phyloP scores from a whole-genome alignment of 2,329 filamentous ascomycete genomes.

The Fusarium euwallaceae region DNA sequence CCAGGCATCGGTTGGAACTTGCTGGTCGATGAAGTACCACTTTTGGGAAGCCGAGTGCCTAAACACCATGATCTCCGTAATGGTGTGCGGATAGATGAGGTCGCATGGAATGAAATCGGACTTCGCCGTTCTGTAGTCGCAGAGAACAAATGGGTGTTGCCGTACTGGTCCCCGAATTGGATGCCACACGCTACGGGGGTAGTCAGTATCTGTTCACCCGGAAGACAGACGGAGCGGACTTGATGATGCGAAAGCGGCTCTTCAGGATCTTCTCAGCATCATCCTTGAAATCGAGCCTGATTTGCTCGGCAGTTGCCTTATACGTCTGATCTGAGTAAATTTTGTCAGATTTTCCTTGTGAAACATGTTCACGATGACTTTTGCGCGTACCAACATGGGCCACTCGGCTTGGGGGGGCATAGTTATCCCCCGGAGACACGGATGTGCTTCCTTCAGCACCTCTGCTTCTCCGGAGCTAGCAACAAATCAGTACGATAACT shows the following conservation, averaged over 20 bases:
- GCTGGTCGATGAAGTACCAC: neutral
- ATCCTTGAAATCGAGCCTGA: neutral
- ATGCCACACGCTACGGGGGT: neutral
- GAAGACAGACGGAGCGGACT: neutral
- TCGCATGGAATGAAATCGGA: neutral
- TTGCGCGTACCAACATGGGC: neutral
- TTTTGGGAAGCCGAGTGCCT: neutral
- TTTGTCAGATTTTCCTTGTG: neutral
- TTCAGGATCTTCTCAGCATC: neutral
- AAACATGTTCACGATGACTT: neutral
- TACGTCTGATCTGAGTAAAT: neutral
- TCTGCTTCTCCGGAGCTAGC: neutral
- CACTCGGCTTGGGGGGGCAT: neutral
- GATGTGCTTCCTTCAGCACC: neutral
- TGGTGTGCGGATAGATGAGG: neutral
- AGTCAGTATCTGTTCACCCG: neutral
- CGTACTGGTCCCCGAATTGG: neutral
- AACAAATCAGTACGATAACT: neutral
- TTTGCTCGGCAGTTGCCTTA: neutral
- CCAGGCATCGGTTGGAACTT: neutral
- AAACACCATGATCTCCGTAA: neutral
- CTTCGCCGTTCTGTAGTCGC: neutral
- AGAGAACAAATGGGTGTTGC: neutral
- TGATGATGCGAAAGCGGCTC: neutral
- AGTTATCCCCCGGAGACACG: neutral